phyloP scores from a whole-genome alignment of 768 basidiomycete species.

The Glaciozyma martinii region DNA sequence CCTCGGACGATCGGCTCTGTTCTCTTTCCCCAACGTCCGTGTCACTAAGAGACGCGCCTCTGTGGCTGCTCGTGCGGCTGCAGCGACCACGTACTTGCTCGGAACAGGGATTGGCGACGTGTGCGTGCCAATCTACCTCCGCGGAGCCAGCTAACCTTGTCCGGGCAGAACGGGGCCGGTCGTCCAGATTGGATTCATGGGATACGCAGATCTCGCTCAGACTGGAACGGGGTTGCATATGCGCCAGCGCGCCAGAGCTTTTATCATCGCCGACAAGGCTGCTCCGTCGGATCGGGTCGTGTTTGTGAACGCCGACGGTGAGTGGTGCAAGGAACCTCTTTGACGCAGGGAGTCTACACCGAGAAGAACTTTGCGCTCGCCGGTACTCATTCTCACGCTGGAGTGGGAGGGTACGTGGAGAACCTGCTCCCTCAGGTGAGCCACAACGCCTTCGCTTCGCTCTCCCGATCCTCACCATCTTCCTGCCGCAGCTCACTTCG shows the following conservation, averaged over 20 bases:
- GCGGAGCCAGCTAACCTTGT: too few relatives aligned
- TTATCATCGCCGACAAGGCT: not conserved
- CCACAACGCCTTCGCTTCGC: not conserved
- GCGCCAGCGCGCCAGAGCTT: not conserved
- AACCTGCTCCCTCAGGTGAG: not conserved
- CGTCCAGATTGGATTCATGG: not conserved
- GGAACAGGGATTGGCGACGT: not conserved
- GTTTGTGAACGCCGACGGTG: not conserved
- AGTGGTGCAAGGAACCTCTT: not conserved
- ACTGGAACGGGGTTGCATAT: not conserved
- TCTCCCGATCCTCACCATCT: not conserved
- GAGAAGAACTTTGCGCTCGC: not conserved
- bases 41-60: too few relatives aligned
- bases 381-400: not conserved
- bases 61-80: too few relatives aligned
- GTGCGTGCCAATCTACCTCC: not conserved
- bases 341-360: not conserved
- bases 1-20: too few relatives aligned
- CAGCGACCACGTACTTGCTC: not conserved
- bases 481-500: not conserved
- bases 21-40: too few relatives aligned
- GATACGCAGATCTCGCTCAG: not conserved
- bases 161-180: too few relatives aligned
- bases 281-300: not conserved
- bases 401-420: not conserved